Base-by-base conservation (phyloP, 2,329 filamentous ascomycete genomes). In the Sporothrix curviconia region DNA sequence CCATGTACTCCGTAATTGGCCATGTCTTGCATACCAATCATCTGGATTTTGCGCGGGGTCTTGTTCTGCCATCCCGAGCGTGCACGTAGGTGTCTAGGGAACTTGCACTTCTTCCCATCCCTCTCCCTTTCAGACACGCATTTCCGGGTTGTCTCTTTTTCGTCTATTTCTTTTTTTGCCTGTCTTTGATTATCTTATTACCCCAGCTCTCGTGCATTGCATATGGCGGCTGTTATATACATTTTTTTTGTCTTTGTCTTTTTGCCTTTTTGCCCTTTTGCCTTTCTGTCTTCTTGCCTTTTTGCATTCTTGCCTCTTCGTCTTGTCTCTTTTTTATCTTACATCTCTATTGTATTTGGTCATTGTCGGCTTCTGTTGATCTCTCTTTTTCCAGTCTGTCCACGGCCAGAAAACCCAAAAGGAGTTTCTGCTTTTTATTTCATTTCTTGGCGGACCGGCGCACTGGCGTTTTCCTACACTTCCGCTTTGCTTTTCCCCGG, bases 181-280 rank as follows among this genome's bases (percentile, higher is more conserved):
- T 14, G 19, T 17, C n/a, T 37, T 14, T 44, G 36, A 54, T 51
- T 3, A 53, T 42, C 52, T 51, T 3, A 52, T 52, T 42, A 7
- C 43, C 50, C 32, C 24, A 17, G 12, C 49, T 49, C 12, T 36
- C 19, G n/a, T 55, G 19, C 47, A 53, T 49, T 57, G 50, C 55
- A 60, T 58, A 55, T 46, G 58, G 44, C 58, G 55, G 37, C 39
- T 49, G 55, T 40, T 37, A 22, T 47, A 32, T 19, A 44, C 24
- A 15, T 59, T 17, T 15, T 39, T 32, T 15, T 58, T 44, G 55
- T 34, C 32, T 8, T 39, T 17, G 8, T 30, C 22, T 42, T 32
- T 44, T 9, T 32, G n/a, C n/a, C n/a, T n/a, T n/a, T n/a, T n/a
- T n/a, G n/a, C n/a, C n/a, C n/a, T n/a, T n/a, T n/a, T n/a, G n/a